Evolutionary conservation across 78 protist genomes (phyloP).

Genomic region (Bigelowiella natans): DNA sequence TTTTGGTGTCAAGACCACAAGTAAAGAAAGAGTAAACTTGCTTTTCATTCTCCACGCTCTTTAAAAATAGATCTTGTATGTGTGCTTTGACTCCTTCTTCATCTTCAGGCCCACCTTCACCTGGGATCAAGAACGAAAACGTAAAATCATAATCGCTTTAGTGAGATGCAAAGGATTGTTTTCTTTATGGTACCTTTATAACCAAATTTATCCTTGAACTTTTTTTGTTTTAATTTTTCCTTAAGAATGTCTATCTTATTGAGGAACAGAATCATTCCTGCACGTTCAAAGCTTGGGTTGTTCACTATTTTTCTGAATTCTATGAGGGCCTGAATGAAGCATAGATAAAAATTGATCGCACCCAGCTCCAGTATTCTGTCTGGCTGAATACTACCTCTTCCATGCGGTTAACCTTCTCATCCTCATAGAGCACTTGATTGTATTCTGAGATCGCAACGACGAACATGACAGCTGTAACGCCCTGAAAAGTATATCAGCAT

Average conservation of each 20-base stretch:
- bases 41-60: not conserved
- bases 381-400: conserved; percentile 37
- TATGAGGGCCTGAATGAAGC: not conserved
- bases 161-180: not conserved
- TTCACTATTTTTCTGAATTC: not conserved
- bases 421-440: not conserved
- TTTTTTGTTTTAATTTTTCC: not conserved
- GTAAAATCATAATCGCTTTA: not conserved
- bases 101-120: not conserved
- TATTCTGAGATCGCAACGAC: conserved; percentile 1
- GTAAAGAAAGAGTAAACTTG: not conserved
- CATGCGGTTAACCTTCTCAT: conserved; percentile 44
- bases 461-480: conserved; percentile 84
- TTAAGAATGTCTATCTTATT: not conserved
- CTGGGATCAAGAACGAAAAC: not conserved
- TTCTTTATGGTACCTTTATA: not conserved
- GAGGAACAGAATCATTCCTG: not conserved
- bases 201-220: not conserved
- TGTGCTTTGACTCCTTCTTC: not conserved
- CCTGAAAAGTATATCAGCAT: not conserved
- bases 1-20: not conserved
- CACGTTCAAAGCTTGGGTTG: too few relatives aligned
- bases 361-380: not conserved
- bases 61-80: not conserved
- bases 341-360: not conserved